Evolutionary conservation across 495 filamentous ascomycete species (phyloP).

Genomic region (Penicillium maclennaniae): DNA sequence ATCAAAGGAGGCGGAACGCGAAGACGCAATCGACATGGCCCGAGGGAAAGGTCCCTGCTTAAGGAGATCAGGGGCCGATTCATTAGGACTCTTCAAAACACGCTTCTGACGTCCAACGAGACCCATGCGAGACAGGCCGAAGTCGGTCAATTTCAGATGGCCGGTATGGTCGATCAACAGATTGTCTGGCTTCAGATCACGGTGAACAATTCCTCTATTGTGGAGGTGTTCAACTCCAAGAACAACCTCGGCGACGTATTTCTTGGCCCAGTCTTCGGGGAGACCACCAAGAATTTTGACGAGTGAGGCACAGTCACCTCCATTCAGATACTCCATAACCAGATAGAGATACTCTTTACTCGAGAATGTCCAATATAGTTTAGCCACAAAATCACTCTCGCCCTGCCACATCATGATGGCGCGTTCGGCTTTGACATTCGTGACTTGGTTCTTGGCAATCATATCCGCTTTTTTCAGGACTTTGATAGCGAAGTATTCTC

Average conservation of each 20-base stretch:
- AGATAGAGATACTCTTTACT: conserved; percentile 99
- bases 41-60: conserved; percentile 89
- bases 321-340: conserved; percentile 99
- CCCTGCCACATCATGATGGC: conserved; percentile 99
- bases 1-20: conserved; percentile 94
- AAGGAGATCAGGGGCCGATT: conserved; percentile 82
- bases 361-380: conserved; percentile 98
- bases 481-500: conserved; percentile 98
- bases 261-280: conserved; percentile 95
- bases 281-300: conserved; percentile 89
- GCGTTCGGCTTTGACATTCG: conserved; percentile 96
- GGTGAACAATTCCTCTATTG: conserved; percentile 88
- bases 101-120: conserved; percentile 94
- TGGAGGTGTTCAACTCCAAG: conserved; percentile 94
- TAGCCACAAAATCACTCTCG: conserved; percentile 97
- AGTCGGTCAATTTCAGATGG: conserved; percentile 95
- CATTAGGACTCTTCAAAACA: conserved; percentile 73
- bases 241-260: conserved; percentile 93
- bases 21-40: conserved; percentile 81
- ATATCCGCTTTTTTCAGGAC: conserved; percentile 98
- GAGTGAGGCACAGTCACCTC: conserved; percentile 92
- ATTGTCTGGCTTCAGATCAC: conserved; percentile 96
- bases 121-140: conserved; percentile 96
- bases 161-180: conserved; percentile 95
- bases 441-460: conserved; percentile 99